Percentiles rank a stretch among this genome's conserved stretches.
Evolutionary conservation across 306 rosid species (phyloP).

Genomic region (Rosa lucieae): DNA sequence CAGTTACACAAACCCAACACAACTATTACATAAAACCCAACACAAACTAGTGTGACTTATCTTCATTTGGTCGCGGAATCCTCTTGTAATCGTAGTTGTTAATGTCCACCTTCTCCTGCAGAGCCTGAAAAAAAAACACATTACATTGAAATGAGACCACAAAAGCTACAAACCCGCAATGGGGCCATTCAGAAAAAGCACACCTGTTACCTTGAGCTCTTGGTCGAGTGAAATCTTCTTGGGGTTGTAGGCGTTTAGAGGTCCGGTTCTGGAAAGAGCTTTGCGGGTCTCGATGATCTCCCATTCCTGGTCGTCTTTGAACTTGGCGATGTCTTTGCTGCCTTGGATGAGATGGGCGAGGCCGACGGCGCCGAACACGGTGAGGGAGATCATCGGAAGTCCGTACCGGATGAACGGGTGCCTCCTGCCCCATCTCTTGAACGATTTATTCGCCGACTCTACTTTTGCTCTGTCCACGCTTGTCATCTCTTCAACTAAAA

Average conservation of each 20-base stretch:
- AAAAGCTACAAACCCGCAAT: slow-evolving; percentile 11
- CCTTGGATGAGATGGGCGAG: slow-evolving; percentile 91
- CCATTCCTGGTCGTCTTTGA: slow-evolving; percentile 91
- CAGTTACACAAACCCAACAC: background rate
- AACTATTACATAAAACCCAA: background rate
- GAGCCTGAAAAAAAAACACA: slow-evolving; percentile 35
- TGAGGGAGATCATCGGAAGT: slow-evolving; percentile 89
- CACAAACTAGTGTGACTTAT: slow-evolving; percentile 25
- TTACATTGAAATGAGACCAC: no score
- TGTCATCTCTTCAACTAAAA: background rate
- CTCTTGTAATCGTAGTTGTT: slow-evolving; percentile 64
- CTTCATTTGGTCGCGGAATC: slow-evolving; percentile 66
- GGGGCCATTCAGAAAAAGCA: background rate
- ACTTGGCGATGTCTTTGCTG: slow-evolving; percentile 81
- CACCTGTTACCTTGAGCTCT: slow-evolving; percentile 60
- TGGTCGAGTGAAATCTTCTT: slow-evolving; percentile 67
- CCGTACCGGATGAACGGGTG: slow-evolving; percentile 83
- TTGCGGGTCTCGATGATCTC: slow-evolving; percentile 75
- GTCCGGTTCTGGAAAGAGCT: slow-evolving; percentile 77
- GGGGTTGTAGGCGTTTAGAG: slow-evolving; percentile 65
- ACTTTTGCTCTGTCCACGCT: background rate
- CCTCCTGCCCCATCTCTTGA: slow-evolving; percentile 73
- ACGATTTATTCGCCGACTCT: slow-evolving; percentile 11
- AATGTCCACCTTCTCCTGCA: slow-evolving; percentile 78
- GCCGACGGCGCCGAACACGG: slow-evolving; percentile 77